Percentiles rank a stretch among this genome's conserved stretches.
Conservation (phyloP, 768 basidiomycete species). For the Termitomyces sp. region DNA sequence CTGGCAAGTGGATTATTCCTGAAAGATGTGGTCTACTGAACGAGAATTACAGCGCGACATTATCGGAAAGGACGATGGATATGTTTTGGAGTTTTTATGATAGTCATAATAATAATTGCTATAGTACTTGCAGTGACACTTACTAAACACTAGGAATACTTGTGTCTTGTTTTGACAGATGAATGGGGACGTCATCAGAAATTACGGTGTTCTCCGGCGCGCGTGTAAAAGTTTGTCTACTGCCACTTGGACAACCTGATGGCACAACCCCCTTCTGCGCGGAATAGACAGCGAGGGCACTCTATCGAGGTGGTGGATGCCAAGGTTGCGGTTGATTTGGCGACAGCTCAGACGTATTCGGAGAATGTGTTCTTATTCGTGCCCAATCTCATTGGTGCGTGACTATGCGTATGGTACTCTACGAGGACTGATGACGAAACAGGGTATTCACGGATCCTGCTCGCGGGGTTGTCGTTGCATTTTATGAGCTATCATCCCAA, state of each 20-base stretch:
- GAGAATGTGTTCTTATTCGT: conserved; percentile 98
- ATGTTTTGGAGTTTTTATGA: conserved; percentile 64
- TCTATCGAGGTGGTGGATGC: conserved; percentile 76
- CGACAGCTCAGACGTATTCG: conserved; percentile 78
- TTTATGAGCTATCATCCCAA: conserved; percentile 96
- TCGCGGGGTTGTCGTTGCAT: conserved; percentile 83
- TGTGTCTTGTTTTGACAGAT: conserved; percentile 8
- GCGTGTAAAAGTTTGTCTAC: conserved; percentile 14
- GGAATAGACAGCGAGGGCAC: conserved; percentile 38
- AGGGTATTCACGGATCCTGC: conserved; percentile 90
- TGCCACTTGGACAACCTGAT: conserved; percentile 12
- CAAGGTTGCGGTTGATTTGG: conserved; percentile 81
- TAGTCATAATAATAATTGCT: conserved; percentile 53
- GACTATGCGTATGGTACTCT: conserved; percentile 2
- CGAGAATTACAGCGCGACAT: conserved; percentile 37
- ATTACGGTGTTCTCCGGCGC: conserved; percentile 13
- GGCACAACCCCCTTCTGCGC: conserved; percentile 25
- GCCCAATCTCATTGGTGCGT: conserved; percentile 91
- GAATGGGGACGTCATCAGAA: conserved; percentile 10
- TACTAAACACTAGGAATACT: conserved; percentile 4
- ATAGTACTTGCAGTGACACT: conserved; percentile 38
- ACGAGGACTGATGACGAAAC: conserved; percentile 7
- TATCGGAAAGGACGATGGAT: conserved; percentile 85
- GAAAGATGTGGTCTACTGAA: neutral
- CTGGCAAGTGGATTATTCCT: conserved; percentile 27